phyloP scores from a whole-genome alignment of 768 basidiomycete species.

The Holtermanniella nyarrowii region DNA sequence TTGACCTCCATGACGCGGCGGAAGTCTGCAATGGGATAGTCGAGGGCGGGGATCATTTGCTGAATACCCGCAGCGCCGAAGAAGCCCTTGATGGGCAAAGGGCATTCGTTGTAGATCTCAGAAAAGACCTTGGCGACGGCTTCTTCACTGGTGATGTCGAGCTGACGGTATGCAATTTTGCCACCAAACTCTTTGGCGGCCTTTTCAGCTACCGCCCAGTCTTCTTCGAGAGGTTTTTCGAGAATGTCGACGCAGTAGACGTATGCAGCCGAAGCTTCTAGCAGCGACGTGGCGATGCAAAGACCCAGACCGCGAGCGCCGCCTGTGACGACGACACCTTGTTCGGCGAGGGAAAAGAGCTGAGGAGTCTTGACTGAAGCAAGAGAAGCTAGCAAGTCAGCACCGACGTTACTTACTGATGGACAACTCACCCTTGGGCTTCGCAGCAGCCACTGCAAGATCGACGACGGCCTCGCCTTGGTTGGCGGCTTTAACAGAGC shows the following conservation, averaged over 20 bases:
- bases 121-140: conserved; percentile 1
- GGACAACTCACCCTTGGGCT: too few relatives aligned
- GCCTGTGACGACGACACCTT: conserved; percentile 28
- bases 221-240: conserved; percentile 13
- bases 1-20: conserved; percentile 29
- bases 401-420: too few relatives aligned
- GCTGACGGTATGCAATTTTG: conserved; percentile 9
- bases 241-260: conserved; percentile 30
- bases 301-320: conserved; percentile 33
- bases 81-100: conserved; percentile 9
- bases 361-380: conserved; percentile 13
- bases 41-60: conserved; percentile 14
- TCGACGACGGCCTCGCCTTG: too few relatives aligned
- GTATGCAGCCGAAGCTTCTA: conserved; percentile 25
- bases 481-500: too few relatives aligned
- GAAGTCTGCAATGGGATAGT: conserved; percentile 16
- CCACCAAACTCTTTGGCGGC: conserved; percentile 5
- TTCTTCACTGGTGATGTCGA: conserved; percentile 3
- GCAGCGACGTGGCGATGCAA: conserved; percentile 21
- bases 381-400: conserved; percentile 15
- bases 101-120: background rate
- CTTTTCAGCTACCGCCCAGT: conserved; percentile 16
- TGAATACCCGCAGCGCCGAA: conserved; percentile 22
- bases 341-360: conserved; percentile 24
- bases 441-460: too few relatives aligned